phyloP scores from a whole-genome alignment of 345 rosid species.

The Acer yangbiense region DNA sequence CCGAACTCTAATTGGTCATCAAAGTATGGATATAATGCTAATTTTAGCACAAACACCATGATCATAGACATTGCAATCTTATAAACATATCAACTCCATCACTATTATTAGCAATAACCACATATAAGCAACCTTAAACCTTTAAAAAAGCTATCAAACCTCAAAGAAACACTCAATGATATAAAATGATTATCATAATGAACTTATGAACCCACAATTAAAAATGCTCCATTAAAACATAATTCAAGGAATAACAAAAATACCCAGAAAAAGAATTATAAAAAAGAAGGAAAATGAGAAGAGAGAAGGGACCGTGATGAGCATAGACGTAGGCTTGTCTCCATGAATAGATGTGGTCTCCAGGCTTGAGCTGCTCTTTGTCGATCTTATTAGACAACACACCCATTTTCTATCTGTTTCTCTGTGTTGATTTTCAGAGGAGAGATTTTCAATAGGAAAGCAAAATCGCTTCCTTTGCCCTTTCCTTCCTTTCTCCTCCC shows the following conservation, averaged over 20 bases:
- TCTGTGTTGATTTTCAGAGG: not conserved
- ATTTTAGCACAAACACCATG: not conserved
- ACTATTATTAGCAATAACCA: no score
- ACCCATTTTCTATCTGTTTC: slow-evolving; percentile 41
- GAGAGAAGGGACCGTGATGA: slow-evolving; percentile 66
- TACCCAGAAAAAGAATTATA: not conserved
- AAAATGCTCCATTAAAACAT: not conserved
- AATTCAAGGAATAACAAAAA: not conserved
- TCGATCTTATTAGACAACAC: slow-evolving; percentile 56
- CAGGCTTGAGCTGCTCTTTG: slow-evolving; percentile 54
- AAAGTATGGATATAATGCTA: not conserved
- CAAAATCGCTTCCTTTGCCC: not conserved
- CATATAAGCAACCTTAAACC: not conserved
- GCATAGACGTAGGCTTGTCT: slow-evolving; percentile 64
- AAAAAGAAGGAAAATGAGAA: not conserved
- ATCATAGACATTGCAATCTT: not conserved
- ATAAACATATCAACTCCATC: not conserved
- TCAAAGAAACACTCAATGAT: not conserved
- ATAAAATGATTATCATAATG: no score
- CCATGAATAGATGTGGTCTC: slow-evolving; percentile 92
- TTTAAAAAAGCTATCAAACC: not conserved
- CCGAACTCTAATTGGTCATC: not conserved
- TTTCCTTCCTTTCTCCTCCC: no score
- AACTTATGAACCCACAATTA: no score
- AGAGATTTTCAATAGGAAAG: not conserved